These are phyloP conservation scores for Buddleja alternifolia DNA, from an alignment of 257 asterid genomes.

Conservation along the genomic window DNA sequence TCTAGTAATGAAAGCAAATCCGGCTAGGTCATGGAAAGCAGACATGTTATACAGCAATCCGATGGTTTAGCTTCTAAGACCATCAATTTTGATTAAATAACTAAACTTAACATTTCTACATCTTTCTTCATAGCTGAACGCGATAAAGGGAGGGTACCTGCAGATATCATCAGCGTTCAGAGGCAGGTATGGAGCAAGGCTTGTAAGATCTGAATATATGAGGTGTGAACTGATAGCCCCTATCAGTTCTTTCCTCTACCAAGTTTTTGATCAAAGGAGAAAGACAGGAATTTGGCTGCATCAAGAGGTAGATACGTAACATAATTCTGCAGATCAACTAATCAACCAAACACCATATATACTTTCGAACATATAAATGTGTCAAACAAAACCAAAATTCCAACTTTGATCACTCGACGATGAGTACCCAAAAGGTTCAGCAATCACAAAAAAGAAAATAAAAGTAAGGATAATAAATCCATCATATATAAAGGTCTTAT, in stretches of 20 bases:
- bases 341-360: neutral
- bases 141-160: neutral
- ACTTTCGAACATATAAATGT: neutral
- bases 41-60: neutral
- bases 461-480: neutral
- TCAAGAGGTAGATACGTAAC: neutral
- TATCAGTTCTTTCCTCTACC: neutral
- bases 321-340: neutral
- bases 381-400: neutral
- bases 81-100: neutral
- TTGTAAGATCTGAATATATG: neutral
- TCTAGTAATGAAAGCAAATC: neutral
- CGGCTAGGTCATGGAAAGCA: neutral
- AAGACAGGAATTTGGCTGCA: neutral
- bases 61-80: neutral
- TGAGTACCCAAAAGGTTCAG: neutral
- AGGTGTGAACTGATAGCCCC: neutral
- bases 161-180: neutral
- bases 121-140: neutral
- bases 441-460: neutral
- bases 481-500: constrained; percentile 2
- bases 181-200: neutral
- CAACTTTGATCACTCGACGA: neutral
- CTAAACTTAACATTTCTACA: neutral
- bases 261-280: neutral